Evolutionary conservation across 148 eudicot genomes (phyloP).

Genomic region (Vaccinium macrocarpon): DNA sequence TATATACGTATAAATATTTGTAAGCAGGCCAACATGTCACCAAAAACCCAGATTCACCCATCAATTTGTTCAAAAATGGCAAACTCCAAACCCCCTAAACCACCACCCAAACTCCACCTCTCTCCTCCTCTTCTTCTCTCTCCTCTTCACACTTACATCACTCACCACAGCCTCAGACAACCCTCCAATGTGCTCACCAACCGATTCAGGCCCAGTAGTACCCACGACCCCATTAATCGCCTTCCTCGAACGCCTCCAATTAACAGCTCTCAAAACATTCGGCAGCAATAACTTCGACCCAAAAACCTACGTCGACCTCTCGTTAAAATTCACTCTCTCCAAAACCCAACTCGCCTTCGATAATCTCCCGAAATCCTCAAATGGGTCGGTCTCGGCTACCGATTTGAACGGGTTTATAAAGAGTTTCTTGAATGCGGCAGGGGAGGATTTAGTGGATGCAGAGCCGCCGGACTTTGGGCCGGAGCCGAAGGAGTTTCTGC

Average conservation of each 20-base stretch:
- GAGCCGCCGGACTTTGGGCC: conserved; percentile 60
- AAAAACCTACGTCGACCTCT: conserved; percentile 64
- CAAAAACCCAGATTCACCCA: neutral
- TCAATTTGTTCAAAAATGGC: conserved; percentile 14
- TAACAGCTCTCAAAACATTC: conserved; percentile 55
- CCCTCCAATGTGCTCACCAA: conserved; percentile 14
- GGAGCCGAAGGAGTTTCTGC: conserved; percentile 58
- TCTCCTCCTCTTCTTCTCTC: neutral
- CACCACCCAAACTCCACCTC: neutral
- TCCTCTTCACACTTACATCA: neutral
- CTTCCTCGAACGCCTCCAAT: conserved; percentile 57
- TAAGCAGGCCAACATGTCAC: neutral
- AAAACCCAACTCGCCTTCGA: conserved; percentile 40
- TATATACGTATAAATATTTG: neutral
- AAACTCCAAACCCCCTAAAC: neutral
- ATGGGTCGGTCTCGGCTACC: conserved; percentile 36
- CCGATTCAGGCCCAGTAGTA: conserved; percentile 39
- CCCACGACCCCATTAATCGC: conserved; percentile 51
- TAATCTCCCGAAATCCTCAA: conserved; percentile 25
- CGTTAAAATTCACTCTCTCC: conserved; percentile 50
- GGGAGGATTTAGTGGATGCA: conserved; percentile 54
- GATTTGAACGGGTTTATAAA: conserved; percentile 41
- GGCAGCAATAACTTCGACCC: conserved; percentile 69
- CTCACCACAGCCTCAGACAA: conserved; percentile 9
- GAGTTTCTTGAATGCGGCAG: conserved; percentile 48